phyloP scores from a whole-genome alignment of 306 rosid genomes.

The Citrullus mucosospermus region DNA sequence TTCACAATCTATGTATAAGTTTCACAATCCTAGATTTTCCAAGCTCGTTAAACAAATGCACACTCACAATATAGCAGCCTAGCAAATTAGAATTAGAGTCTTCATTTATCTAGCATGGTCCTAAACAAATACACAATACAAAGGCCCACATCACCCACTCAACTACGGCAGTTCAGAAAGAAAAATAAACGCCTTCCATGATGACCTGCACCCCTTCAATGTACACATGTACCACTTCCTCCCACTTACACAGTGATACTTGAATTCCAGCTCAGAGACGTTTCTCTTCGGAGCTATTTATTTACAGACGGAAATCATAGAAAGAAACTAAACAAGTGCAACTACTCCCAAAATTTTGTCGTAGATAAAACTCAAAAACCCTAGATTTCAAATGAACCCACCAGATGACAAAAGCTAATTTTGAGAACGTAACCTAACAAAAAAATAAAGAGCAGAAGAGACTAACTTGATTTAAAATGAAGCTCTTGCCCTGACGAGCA shows the following conservation, averaged over 20 bases:
- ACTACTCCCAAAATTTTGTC: not conserved
- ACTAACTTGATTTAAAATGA: constrained; percentile 66
- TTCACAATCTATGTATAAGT: not conserved
- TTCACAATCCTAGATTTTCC: not conserved
- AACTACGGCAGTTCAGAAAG: not conserved
- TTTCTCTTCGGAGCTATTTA: not conserved
- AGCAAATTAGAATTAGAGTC: not conserved
- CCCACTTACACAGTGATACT: not conserved
- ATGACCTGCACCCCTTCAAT: not conserved
- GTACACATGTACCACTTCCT: not conserved
- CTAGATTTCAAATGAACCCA: constrained; percentile 10
- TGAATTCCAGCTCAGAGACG: not conserved
- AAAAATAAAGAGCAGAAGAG: not conserved
- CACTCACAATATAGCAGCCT: not conserved
- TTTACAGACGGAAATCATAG: not conserved
- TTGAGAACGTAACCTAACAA: not conserved
- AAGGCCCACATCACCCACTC: not conserved
- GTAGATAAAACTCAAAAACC: constrained; percentile 11
- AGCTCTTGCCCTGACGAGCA: constrained; percentile 96
- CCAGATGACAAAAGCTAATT: not conserved
- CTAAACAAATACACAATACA: not conserved
- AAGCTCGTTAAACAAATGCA: not conserved
- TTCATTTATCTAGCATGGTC: not conserved
- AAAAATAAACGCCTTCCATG: not conserved
- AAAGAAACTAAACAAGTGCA: not conserved